phyloP scores from a whole-genome alignment of 805 yeast genomes.

The Naumovozyma baii region DNA sequence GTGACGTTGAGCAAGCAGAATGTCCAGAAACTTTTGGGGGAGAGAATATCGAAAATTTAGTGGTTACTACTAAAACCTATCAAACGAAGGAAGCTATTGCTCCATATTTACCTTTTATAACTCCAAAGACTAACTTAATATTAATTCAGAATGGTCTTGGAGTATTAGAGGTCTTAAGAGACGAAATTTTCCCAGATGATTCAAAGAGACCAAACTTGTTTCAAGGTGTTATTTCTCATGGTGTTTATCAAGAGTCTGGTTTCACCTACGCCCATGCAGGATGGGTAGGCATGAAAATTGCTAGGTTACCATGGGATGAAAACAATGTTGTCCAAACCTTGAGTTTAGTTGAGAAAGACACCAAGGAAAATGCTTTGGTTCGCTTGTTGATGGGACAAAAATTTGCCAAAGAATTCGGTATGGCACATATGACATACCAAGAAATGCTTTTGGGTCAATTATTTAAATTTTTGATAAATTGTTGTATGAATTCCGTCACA shows the following conservation, averaged over 20 bases:
- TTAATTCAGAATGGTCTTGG: slow-evolving; percentile 90
- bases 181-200: slow-evolving; percentile 44
- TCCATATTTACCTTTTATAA: slow-evolving; percentile 43
- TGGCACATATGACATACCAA: slow-evolving; percentile 33
- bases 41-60: slow-evolving; percentile 40
- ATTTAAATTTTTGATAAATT: slow-evolving; percentile 69
- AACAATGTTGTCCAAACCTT: slow-evolving; percentile 16
- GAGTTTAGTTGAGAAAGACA: slow-evolving; percentile 8
- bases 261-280: slow-evolving; percentile 56
- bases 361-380: slow-evolving; percentile 21
- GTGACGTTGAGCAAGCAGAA: slow-evolving; percentile 7
- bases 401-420: slow-evolving; percentile 22
- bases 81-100: slow-evolving; percentile 56
- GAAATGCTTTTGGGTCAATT: slow-evolving; percentile 51
- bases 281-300: slow-evolving; percentile 49
- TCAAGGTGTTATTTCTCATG: slow-evolving; percentile 79
- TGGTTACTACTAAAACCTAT: slow-evolving; percentile 73
- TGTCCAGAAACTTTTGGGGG: slow-evolving; percentile 20
- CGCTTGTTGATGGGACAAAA: slow-evolving; percentile 18
- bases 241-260: slow-evolving; percentile 48
- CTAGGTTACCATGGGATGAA: slow-evolving; percentile 41
- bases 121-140: slow-evolving; percentile 47
- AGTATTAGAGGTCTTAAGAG: slow-evolving; percentile 46
- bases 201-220: slow-evolving; percentile 47
- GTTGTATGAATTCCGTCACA: slow-evolving; percentile 77